Base-by-base conservation (phyloP, 805 yeast species). In the Wickerhamomyces chaumierensis region DNA sequence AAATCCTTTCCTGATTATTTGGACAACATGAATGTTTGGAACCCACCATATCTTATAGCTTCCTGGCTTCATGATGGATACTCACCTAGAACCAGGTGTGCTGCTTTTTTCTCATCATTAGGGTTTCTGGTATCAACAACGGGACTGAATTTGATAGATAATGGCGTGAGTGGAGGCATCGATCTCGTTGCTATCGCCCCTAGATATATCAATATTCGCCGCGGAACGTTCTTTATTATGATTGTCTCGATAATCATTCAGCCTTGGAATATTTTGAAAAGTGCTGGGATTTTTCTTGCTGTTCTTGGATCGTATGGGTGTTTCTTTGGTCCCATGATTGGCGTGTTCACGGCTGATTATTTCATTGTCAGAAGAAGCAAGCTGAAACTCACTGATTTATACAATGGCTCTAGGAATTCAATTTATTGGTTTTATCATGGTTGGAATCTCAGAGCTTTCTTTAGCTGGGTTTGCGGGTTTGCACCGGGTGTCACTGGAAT, bases 141-240 rank as follows among this genome's bases (percentile, higher is more conserved):
- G 15, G 56, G 63, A 9, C 49, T 61, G 35, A 64, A 64, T 42
- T 49, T 57, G 2, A 57, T 65, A 35, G 72, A 63, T 27, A 66
- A 66, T 42, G 65, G 69, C 32, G 56, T 65, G 33, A 59, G 71
- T 35, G 73, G 71, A 12, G 75, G 73, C 15, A 72, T 69, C 59
- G 76, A 71, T 43, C 46, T 72, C 45, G 65, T 72, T 19, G 75
- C 61, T 1, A 42, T 53, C 14, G 52, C 53, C 11, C 83, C 84
- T 15, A 68, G 66, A 41, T 77, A 65, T 57, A 61, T 78, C 52
- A 77, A 71, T 58, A 74, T 75, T 38, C 66, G 75, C 53, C 67
- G 85, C 51, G 83, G 82, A 48, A 76, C 65, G 2, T 52, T 81
- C 52, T 59, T 85, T 38, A 79, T 87, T 58, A 88, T 88, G 14